A percentile compares a stretch with the other conserved stretches of the same genome.
Conservation (phyloP, 2,329 filamentous ascomycete species). For the Colletotrichum musicola region DNA sequence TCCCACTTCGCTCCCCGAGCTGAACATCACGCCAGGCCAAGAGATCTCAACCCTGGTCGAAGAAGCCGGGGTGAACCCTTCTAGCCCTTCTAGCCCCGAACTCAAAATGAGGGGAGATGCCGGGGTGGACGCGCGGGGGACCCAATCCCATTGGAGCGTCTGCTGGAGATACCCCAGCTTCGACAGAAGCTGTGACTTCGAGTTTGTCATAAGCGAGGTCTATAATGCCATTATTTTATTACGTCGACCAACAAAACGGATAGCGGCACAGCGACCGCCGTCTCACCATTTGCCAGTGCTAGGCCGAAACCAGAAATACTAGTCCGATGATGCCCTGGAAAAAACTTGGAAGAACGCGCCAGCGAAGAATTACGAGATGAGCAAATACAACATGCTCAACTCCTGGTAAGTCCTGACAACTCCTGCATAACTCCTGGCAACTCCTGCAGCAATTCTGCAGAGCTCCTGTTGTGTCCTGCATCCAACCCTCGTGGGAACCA, state of each 20-base stretch:
- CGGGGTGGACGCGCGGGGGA: not conserved
- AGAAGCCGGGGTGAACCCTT: conserved; percentile 13
- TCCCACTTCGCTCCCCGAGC: too few species aligned
- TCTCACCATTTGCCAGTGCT: conserved; percentile 20
- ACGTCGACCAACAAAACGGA: not conserved
- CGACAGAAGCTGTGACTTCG: conserved; percentile 1
- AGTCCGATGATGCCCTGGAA: conserved; percentile 7
- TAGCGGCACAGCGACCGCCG: conserved; percentile 13
- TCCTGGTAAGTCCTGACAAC: too few species aligned
- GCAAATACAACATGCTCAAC: too few species aligned
- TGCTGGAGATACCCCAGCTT: not conserved
- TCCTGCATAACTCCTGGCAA: too few species aligned
- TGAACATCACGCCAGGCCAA: conserved; percentile 9
- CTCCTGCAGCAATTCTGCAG: not conserved
- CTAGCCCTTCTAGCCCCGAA: conserved; percentile 4
- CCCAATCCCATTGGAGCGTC: conserved; percentile 25
- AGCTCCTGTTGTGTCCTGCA: not conserved
- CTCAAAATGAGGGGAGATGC: conserved; percentile 6
- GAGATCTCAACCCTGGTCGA: conserved; percentile 9
- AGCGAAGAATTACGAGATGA: not conserved
- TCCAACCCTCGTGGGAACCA: conserved; percentile 1
- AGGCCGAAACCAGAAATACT: conserved; percentile 11
- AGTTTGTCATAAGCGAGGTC: conserved; percentile 12
- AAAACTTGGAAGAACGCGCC: not conserved
- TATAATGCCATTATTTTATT: not conserved